A percentile compares a stretch with the other conserved stretches of the same genome.
phyloP scores from a whole-genome alignment of 805 yeast genomes.

The Candida endomychidarum region DNA sequence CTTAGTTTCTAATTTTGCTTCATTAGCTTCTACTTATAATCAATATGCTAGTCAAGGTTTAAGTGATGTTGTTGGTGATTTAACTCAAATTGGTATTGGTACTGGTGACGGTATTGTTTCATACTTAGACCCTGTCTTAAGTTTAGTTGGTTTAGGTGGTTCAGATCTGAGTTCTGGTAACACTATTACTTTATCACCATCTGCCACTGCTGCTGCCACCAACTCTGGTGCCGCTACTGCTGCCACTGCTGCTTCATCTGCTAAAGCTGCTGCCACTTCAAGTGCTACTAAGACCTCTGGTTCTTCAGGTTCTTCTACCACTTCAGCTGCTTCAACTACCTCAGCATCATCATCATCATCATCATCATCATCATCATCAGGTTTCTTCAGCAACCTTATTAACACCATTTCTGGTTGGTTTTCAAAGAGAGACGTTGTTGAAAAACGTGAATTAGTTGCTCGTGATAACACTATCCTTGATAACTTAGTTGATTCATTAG shows the following conservation, averaged over 20 bases:
- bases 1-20: constrained; percentile 14
- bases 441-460: constrained; percentile 10
- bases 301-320: constrained; percentile 7
- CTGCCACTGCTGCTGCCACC: constrained; percentile 16
- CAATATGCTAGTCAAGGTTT: constrained; percentile 12
- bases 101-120: constrained; percentile 15
- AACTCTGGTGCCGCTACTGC: constrained; percentile 4
- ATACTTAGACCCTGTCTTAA: constrained; percentile 17
- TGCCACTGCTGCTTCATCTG: constrained; percentile 10
- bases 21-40: constrained; percentile 11
- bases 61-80: constrained; percentile 8
- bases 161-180: constrained; percentile 3
- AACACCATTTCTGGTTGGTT: constrained; percentile 15
- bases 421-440: constrained; percentile 15
- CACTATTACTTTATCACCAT: constrained; percentile 12
- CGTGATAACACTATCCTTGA: constrained; percentile 21
- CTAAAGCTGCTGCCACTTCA: constrained; percentile 6
- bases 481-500: constrained; percentile 28
- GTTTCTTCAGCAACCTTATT: constrained; percentile 9
- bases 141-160: constrained; percentile 16
- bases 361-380: constrained; percentile 9
- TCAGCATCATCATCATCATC: constrained; percentile 9
- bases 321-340: constrained; percentile 7
- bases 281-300: constrained; percentile 7
- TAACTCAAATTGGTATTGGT: constrained; percentile 13